Percentiles rank a stretch among this genome's conserved stretches.
These are phyloP conservation scores for Somion occarium DNA, from an alignment of 1,284 basidiomycete species.

Conservation along the genomic window DNA sequence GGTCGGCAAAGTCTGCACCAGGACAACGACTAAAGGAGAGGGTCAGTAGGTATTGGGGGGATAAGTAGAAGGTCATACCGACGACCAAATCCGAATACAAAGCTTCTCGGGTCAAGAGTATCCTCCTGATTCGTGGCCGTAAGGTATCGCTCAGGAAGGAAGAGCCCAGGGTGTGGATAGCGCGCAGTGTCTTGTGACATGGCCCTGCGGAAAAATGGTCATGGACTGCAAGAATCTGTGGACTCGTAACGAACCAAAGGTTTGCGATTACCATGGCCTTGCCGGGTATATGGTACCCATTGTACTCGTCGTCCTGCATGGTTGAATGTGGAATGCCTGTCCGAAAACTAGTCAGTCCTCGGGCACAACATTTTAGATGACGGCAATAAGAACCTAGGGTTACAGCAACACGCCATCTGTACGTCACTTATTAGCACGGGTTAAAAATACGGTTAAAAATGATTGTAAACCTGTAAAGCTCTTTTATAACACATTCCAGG, in stretches of 20 bases:
- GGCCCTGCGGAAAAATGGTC: constrained; percentile 18
- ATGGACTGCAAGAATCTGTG: not conserved
- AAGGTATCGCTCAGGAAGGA: constrained; percentile 29
- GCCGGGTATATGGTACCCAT: constrained; percentile 40
- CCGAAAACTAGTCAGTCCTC: not conserved
- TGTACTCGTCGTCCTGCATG: constrained; percentile 45
- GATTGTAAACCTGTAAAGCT: constrained; percentile 38
- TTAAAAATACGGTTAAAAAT: not conserved
- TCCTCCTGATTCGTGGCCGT: constrained; percentile 13
- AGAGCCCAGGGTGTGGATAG: constrained; percentile 24
- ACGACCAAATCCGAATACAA: constrained; percentile 31
- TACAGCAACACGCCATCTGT: not conserved
- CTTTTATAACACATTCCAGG: constrained; percentile 45
- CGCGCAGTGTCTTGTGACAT: constrained; percentile 24
- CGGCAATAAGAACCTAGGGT: constrained; percentile 21
- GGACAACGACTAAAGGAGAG: constrained; percentile 17
- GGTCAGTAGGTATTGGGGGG: not conserved
- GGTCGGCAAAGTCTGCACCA: constrained; percentile 23
- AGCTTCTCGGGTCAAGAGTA: constrained; percentile 20
- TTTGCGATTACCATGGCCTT: constrained; percentile 44
- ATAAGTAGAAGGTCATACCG: constrained; percentile 25
- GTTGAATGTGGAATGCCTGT: constrained; percentile 43
- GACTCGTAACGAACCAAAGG: constrained; percentile 32
- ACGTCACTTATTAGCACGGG: not conserved
- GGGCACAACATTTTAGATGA: constrained; percentile 18